Base-by-base conservation (phyloP, 2,329 filamentous ascomycete genomes). In the Diaporthe ampelina region DNA sequence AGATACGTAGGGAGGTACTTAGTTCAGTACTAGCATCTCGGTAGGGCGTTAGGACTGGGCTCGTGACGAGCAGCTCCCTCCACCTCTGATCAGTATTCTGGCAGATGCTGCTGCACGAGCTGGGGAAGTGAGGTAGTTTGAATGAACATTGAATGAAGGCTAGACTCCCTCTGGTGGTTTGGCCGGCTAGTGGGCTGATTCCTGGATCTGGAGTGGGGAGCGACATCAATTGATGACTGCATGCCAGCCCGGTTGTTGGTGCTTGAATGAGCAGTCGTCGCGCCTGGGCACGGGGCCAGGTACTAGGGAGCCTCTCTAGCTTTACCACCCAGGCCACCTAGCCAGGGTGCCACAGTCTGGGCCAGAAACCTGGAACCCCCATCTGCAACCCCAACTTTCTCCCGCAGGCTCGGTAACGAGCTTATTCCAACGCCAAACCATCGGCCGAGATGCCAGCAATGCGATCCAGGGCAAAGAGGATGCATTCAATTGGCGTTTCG, bases 401-500 rank as follows among this genome's bases (percentile, higher is more conserved):
- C 32, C 56, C 57, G 48, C 48, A 17, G 56, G 69, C 69, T 61
- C 67, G 40, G 54, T 61, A 61, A 52, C 69, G 54, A 72, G 69
- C 69, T 72, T 72, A 72, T 72, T 72, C 56, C 69, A 54, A 72
- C 69, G 56, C 37, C 72, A 63, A 35, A 21, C 48, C 63, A 26
- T 54, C n/a, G 32, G 48, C 48, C 48, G 35, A 19, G 6, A 37
- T 37, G 19, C 19, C 32, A 26, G 21, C 63, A 29, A 40, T 32
- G n/a, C n/a, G 4, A 7, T 5, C 19, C n/a, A 26, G 26, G 26
- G 45, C 7, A 65, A 48, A n/a, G 3, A 3, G 61, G 35, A 13
- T n/a, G 29, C 6, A 40, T 54, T 21, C 48, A 37, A 54, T 29
- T 15, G 32, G 7, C 7, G 15, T 21, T 4, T 40, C 7, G 32